Percentiles rank a stretch among this genome's conserved stretches.
These are phyloP conservation scores for Pyricularia sp. DNA, from an alignment of 2,329 filamentous ascomycete species.

Conservation along the genomic window DNA sequence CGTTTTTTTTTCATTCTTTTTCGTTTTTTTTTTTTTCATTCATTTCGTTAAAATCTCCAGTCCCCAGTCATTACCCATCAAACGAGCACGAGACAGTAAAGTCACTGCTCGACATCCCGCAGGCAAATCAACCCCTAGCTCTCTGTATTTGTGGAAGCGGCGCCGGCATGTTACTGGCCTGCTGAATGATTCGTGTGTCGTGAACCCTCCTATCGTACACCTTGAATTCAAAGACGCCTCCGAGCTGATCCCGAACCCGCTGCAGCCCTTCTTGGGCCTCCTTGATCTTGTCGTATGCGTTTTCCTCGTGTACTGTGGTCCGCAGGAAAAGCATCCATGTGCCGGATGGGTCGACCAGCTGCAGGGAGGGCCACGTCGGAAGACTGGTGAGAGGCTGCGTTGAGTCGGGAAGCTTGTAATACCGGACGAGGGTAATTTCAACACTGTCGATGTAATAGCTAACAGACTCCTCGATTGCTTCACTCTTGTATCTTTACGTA, in stretches of 20 bases:
- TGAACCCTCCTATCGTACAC: slow-evolving; percentile 41
- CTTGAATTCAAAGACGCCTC: slow-evolving; percentile 43
- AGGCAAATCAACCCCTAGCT: slow-evolving; percentile 1
- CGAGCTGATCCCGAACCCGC: slow-evolving; percentile 34
- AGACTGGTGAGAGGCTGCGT: slow-evolving; percentile 25
- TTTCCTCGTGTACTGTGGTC: slow-evolving; percentile 44
- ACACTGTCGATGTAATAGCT: slow-evolving; percentile 43
- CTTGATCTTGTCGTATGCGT: slow-evolving; percentile 46
- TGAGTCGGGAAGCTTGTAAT: slow-evolving; percentile 29
- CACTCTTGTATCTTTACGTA: slow-evolving; percentile 37
- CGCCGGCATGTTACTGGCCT: slow-evolving; percentile 5
- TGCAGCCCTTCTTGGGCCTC: slow-evolving; percentile 44
- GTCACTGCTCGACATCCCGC: neutral
- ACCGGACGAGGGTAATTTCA: slow-evolving; percentile 42
- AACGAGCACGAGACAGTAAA: neutral
- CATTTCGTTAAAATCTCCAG: too few species aligned
- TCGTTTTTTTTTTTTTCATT: too few species aligned
- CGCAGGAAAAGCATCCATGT: slow-evolving; percentile 49
- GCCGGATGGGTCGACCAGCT: slow-evolving; percentile 34
- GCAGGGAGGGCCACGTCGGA: slow-evolving; percentile 33
- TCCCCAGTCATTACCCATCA: too few species aligned
- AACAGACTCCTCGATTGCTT: slow-evolving; percentile 43
- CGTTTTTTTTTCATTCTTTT: too few species aligned
- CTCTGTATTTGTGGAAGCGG: slow-evolving; percentile 8
- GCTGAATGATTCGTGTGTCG: slow-evolving; percentile 35